These are phyloP conservation scores for Pseudocercospora macadamiae DNA, from an alignment of 2,329 filamentous ascomycete genomes.

Conservation along the genomic window DNA sequence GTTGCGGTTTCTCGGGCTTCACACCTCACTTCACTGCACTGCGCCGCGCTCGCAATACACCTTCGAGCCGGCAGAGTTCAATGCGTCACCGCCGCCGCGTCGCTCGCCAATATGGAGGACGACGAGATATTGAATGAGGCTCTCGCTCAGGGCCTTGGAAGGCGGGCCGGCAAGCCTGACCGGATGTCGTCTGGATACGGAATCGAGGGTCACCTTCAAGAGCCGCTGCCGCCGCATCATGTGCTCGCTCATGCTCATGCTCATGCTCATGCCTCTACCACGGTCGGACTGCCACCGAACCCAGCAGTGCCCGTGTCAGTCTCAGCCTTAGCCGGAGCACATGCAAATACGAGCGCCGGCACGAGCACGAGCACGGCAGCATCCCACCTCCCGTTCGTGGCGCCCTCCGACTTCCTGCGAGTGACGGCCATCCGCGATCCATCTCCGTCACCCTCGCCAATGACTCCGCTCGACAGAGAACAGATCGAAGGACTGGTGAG, in stretches of 20 bases:
- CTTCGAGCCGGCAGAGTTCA: not conserved
- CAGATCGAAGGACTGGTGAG: conserved; percentile 78
- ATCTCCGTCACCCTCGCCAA: conserved; percentile 12
- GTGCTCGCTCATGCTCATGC: not conserved
- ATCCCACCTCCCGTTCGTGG: conserved; percentile 22
- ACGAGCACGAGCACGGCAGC: conserved; percentile 4
- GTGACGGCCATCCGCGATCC: not conserved
- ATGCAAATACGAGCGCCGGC: no score
- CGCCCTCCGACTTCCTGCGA: conserved; percentile 25
- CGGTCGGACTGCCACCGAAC: not conserved
- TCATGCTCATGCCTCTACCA: not conserved
- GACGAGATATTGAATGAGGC: conserved; percentile 4
- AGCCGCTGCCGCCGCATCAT: not conserved
- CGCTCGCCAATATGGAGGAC: conserved; percentile 6
- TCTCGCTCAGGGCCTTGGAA: conserved; percentile 2
- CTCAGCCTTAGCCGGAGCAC: not conserved
- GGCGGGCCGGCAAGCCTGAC: conserved; percentile 4
- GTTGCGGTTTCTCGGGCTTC: not conserved
- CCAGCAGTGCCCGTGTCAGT: no score
- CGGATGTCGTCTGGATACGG: not conserved
- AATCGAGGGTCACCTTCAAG: not conserved
- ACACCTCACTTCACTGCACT: not conserved
- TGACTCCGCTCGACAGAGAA: conserved; percentile 66
- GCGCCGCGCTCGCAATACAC: not conserved
- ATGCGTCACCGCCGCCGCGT: not conserved